phyloP scores from a whole-genome alignment of 352 stramenopile genomes.

The Globisporangium mamillatum region DNA sequence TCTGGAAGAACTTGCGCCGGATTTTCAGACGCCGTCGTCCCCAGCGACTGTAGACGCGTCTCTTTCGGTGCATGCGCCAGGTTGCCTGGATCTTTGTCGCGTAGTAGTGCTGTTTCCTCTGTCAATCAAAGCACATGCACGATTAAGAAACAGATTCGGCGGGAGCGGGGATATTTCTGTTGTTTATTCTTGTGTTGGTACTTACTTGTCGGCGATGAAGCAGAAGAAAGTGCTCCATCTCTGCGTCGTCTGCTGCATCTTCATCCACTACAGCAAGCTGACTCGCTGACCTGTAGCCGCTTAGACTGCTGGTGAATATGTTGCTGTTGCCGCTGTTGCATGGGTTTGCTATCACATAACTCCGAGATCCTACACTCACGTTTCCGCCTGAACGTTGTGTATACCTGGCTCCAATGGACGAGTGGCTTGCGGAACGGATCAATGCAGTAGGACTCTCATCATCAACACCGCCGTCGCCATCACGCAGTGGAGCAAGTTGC shows the following conservation, averaged over 20 bases:
- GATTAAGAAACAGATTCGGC: conserved; percentile 14
- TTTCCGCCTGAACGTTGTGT: neutral
- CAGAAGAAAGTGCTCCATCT: conserved; percentile 32
- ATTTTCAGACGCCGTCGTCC: conserved; percentile 24
- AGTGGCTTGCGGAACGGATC: conserved; percentile 12
- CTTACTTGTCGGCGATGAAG: conserved; percentile 25
- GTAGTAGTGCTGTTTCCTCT: conserved; percentile 25
- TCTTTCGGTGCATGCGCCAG: conserved; percentile 49
- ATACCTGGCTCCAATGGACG: neutral
- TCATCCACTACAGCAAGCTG: conserved; percentile 17
- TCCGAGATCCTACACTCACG: neutral
- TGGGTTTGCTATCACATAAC: neutral
- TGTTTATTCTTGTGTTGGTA: conserved; percentile 1
- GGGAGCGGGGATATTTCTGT: neutral
- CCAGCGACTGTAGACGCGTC: conserved; percentile 49
- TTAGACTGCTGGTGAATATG: conserved; percentile 20
- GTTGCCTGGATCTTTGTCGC: conserved; percentile 46
- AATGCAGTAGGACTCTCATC: neutral
- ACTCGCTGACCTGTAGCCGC: neutral
- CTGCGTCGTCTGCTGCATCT: conserved; percentile 15
- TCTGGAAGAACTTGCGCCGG: conserved; percentile 36
- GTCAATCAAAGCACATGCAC: neutral
- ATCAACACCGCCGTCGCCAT: neutral
- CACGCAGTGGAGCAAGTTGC: conserved; percentile 13
- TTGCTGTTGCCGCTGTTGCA: neutral